Conservation (phyloP, 208 protist genomes). For the Zelonia costaricensis region DNA sequence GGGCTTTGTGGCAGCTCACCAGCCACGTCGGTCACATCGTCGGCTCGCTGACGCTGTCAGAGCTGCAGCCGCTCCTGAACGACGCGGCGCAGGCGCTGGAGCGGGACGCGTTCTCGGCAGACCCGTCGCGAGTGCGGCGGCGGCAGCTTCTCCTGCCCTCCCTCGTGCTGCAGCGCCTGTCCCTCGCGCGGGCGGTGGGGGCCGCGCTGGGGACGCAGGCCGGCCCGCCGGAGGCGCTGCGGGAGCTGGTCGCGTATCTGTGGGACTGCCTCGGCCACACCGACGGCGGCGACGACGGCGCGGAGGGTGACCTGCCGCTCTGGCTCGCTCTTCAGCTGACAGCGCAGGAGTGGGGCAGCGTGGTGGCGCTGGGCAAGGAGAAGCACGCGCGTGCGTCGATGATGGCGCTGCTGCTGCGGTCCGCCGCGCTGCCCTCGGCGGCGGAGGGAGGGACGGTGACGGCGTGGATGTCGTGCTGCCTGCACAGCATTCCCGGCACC, state of each 20-base stretch:
- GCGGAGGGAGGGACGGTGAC: slow-evolving; percentile 1
- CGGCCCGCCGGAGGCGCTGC: slow-evolving; percentile 30
- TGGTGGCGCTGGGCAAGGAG: slow-evolving; percentile 50
- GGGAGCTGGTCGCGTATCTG: slow-evolving; percentile 42
- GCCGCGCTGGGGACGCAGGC: slow-evolving; percentile 38
- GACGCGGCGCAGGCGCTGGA: too few relatives aligned
- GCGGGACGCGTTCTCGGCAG: neutral
- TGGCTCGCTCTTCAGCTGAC: slow-evolving; percentile 47
- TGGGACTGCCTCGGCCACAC: slow-evolving; percentile 27
- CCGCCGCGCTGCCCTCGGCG: slow-evolving; percentile 1
- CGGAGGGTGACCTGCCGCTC: neutral
- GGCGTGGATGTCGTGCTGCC: slow-evolving; percentile 49
- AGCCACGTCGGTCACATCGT: slow-evolving; percentile 52
- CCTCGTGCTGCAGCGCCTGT: slow-evolving; percentile 37
- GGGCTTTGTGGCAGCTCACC: slow-evolving; percentile 78
- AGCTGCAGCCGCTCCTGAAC: slow-evolving; percentile 15
- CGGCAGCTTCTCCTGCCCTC: slow-evolving; percentile 17
- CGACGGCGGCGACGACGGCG: neutral
- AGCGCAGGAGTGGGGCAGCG: slow-evolving; percentile 58
- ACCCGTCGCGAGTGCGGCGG: neutral
- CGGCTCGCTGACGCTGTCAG: slow-evolving; percentile 26
- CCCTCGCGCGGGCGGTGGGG: slow-evolving; percentile 50
- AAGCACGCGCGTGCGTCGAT: slow-evolving; percentile 49
- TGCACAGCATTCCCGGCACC: slow-evolving; percentile 41
- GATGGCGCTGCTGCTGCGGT: slow-evolving; percentile 49